Percentiles rank a stretch among this genome's conserved stretches.
phyloP scores from a whole-genome alignment of 2,329 filamentous ascomycete genomes.

The Huntiella moniliformis region DNA sequence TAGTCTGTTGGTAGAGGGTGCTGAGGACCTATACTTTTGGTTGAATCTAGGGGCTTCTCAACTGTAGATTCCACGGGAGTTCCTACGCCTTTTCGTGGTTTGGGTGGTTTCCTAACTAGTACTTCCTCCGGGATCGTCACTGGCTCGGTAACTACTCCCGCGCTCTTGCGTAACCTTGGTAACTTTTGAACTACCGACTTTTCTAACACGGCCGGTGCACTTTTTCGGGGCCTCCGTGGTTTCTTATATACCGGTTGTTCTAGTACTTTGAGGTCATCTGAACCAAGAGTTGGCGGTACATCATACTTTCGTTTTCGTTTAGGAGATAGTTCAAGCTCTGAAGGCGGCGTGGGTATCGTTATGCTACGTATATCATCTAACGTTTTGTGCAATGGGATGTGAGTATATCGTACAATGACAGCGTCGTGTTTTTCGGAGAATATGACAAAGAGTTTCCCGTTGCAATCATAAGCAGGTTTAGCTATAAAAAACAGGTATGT shows the following conservation, averaged over 20 bases:
- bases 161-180: no score
- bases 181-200: no score
- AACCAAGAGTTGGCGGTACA: background rate
- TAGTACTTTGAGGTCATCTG: background rate
- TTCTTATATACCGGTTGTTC: background rate
- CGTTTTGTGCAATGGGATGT: slow-evolving; percentile 37
- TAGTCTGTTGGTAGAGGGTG: background rate
- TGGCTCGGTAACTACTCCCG: no score
- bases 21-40: no score
- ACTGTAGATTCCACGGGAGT: no score
- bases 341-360: background rate
- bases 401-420: slow-evolving; percentile 35
- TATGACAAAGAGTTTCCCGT: slow-evolving; percentile 29
- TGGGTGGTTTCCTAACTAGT: no score
- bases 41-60: no score
- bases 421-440: slow-evolving; percentile 29
- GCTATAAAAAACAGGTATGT: slow-evolving; percentile 17
- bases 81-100: no score
- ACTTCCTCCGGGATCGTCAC: no score
- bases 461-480: slow-evolving; percentile 41
- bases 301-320: background rate
- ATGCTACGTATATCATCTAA: slow-evolving; percentile 29
- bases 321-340: background rate
- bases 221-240: background rate
- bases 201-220: background rate